Evolutionary conservation across 306 rosid species (phyloP).

Genomic region (Quercus alba): DNA sequence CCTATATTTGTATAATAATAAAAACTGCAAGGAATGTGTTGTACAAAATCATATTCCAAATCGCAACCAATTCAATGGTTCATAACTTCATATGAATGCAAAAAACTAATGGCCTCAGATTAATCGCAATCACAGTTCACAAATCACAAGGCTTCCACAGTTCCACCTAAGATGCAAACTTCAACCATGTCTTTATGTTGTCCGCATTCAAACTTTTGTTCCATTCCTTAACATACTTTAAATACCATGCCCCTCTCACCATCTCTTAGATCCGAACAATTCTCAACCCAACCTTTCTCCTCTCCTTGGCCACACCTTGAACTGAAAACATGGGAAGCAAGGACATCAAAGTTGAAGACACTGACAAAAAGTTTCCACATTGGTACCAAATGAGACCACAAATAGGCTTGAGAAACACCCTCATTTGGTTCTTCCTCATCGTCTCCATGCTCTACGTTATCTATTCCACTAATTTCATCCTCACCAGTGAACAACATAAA

Average conservation of each 20-base stretch:
- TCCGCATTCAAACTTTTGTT: slow-evolving; percentile 23
- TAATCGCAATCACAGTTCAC: too few relatives aligned
- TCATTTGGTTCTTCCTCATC: slow-evolving; percentile 48
- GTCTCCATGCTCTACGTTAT: slow-evolving; percentile 47
- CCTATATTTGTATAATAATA: too few relatives aligned
- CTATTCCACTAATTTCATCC: slow-evolving; percentile 54
- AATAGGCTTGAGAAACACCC: slow-evolving; percentile 36
- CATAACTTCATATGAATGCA: too few relatives aligned
- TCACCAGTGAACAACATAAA: slow-evolving; percentile 36
- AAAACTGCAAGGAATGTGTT: too few relatives aligned
- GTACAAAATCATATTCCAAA: too few relatives aligned
- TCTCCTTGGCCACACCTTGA: slow-evolving; percentile 10
- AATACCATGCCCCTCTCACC: not conserved
- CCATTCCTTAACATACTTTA: slow-evolving; percentile 28
- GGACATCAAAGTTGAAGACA: slow-evolving; percentile 22
- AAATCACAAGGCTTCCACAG: too few relatives aligned
- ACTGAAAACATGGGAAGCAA: slow-evolving; percentile 10
- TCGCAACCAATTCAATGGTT: too few relatives aligned
- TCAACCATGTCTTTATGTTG: not conserved
- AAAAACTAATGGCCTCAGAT: too few relatives aligned
- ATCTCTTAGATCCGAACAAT: slow-evolving; percentile 48
- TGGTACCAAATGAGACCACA: slow-evolving; percentile 25
- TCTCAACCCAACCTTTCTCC: slow-evolving; percentile 20
- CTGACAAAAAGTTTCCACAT: slow-evolving; percentile 18
- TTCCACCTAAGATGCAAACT: not conserved